Conservation (phyloP, 2,329 filamentous ascomycete species). For the Teratosphaeria epicoccoides region DNA sequence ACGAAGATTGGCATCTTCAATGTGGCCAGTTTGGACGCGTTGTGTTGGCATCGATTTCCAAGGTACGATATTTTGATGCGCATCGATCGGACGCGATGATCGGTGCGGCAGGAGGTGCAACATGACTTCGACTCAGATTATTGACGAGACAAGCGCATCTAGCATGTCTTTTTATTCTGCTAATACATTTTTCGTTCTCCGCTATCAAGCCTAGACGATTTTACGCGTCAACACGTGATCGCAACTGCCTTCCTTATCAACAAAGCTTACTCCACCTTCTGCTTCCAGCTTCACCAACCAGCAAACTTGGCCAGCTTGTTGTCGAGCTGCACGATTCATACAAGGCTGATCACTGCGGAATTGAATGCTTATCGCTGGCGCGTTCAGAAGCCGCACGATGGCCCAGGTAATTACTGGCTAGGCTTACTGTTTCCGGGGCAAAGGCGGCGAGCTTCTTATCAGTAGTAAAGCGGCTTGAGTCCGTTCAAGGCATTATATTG, state of each 20-base stretch:
- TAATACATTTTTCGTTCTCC: background rate
- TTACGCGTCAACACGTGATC: background rate
- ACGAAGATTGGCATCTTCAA: background rate
- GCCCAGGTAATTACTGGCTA: too few relatives aligned
- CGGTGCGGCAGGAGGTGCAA: background rate
- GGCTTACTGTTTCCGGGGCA: background rate
- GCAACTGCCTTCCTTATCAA: background rate
- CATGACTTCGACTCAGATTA: too few relatives aligned
- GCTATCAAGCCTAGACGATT: background rate
- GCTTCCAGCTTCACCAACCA: background rate
- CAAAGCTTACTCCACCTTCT: background rate
- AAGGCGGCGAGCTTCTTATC: background rate
- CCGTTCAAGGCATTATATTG: background rate
- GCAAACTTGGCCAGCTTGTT: background rate
- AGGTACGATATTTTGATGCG: background rate
- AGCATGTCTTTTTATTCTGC: background rate
- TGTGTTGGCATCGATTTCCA: background rate
- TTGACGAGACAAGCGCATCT: background rate
- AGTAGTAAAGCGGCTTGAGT: background rate
- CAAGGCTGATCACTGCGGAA: background rate
- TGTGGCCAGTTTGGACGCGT: background rate
- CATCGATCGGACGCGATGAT: background rate
- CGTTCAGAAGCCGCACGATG: background rate
- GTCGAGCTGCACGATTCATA: background rate
- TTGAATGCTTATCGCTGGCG: background rate